These are phyloP conservation scores for Picochlorum sp. DNA, from an alignment of 139 green algal genomes.

Conservation along the genomic window DNA sequence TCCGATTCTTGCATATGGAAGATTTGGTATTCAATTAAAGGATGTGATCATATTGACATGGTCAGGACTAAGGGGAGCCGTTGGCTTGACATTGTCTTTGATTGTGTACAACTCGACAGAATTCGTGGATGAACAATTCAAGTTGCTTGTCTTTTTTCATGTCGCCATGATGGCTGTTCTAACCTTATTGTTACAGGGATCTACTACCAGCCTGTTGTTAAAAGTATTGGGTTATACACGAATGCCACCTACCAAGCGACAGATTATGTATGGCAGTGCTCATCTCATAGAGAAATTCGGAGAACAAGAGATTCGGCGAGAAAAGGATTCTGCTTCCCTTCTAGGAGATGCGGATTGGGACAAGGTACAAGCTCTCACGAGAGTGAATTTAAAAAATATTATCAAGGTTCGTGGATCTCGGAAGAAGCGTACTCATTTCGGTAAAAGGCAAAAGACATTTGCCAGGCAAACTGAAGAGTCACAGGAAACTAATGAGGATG, in stretches of 20 bases:
- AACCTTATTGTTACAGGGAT: conserved; percentile 28
- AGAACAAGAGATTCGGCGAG: neutral
- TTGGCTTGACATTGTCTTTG: conserved; percentile 47
- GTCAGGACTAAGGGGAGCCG: conserved; percentile 46
- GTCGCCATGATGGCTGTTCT: conserved; percentile 26
- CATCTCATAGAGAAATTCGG: neutral
- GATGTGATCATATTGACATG: conserved; percentile 39
- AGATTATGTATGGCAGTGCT: neutral
- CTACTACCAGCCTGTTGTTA: conserved; percentile 23
- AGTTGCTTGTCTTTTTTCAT: conserved; percentile 35
- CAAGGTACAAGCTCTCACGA: neutral
- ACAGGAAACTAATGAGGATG: too few species aligned
- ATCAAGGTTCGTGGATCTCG: too few species aligned
- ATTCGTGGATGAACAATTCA: conserved; percentile 10
- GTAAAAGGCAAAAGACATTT: too few species aligned
- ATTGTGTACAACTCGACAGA: conserved; percentile 31
- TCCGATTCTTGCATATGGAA: conserved; percentile 23
- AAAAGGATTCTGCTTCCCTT: neutral
- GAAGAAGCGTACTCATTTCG: too few species aligned
- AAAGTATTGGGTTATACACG: conserved; percentile 9
- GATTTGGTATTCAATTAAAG: conserved; percentile 32
- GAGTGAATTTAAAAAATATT: neutral
- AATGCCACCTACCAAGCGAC: neutral
- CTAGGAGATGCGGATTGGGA: conserved; percentile 2
- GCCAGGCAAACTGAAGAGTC: too few species aligned